Percentiles rank a stretch among this genome's conserved stretches.
phyloP scores from a whole-genome alignment of 306 rosid species.

The Luffa acutangula region DNA sequence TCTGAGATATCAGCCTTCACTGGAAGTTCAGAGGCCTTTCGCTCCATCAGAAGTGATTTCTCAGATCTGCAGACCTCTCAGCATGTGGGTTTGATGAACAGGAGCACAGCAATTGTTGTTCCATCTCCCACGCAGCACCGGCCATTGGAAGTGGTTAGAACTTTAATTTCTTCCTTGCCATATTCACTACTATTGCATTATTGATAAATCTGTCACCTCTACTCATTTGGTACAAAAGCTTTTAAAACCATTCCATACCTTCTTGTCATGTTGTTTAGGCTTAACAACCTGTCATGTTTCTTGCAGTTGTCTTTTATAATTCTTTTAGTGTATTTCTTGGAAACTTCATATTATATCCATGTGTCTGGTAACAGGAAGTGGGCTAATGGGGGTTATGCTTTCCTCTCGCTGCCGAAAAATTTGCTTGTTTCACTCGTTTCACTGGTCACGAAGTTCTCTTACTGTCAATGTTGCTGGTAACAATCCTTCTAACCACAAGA shows the following conservation, averaged over 20 bases:
- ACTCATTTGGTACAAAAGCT: not conserved
- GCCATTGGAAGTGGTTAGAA: conserved; percentile 32
- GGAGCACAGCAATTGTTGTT: conserved; percentile 57
- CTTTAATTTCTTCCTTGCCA: not conserved
- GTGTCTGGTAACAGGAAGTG: conserved; percentile 11
- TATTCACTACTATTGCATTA: not conserved
- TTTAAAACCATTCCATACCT: not conserved
- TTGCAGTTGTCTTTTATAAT: not conserved
- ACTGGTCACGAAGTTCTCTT: not conserved
- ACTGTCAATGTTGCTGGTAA: not conserved
- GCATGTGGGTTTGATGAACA: conserved; percentile 39
- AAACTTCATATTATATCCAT: not conserved
- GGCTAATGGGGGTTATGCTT: not conserved
- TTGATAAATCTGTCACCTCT: conserved; percentile 5
- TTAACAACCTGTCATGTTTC: conserved; percentile 1
- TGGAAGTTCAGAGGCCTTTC: conserved; percentile 41
- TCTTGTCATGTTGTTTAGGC: not conserved
- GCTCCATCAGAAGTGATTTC: conserved; percentile 39
- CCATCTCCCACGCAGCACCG: conserved; percentile 36
- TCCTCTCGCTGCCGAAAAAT: not conserved
- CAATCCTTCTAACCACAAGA: not conserved
- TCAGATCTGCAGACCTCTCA: conserved; percentile 50
- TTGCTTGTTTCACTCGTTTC: not conserved
- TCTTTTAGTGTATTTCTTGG: not conserved
- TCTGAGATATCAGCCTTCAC: conserved; percentile 41